phyloP scores from a whole-genome alignment of 2,329 filamentous ascomycete genomes.

The Fusarium penzigii region DNA sequence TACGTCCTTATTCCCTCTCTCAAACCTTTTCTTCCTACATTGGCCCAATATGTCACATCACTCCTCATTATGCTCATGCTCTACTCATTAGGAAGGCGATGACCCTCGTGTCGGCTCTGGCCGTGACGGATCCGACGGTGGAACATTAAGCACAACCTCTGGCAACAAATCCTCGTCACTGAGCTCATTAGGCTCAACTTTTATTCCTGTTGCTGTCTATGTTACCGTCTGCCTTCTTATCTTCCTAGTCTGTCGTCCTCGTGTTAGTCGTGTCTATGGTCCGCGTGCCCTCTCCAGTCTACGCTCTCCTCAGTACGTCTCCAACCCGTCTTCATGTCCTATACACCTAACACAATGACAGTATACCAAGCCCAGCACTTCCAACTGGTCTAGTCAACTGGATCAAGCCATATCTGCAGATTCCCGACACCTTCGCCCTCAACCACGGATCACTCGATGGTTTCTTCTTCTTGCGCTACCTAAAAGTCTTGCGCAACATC shows the following conservation, averaged over 20 bases:
- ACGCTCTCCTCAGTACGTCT: slow-evolving; percentile 43
- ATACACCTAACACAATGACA: slow-evolving; percentile 28
- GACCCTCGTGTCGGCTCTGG: slow-evolving; percentile 39
- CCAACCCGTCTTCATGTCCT: not conserved
- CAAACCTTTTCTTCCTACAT: not conserved
- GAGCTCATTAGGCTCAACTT: slow-evolving; percentile 47
- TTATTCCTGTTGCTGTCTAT: slow-evolving; percentile 55
- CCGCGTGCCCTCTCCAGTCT: slow-evolving; percentile 53
- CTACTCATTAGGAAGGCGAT: slow-evolving; percentile 13
- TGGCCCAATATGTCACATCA: not conserved
- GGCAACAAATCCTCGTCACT: slow-evolving; percentile 38
- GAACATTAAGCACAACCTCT: slow-evolving; percentile 36
- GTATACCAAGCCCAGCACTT: slow-evolving; percentile 59
- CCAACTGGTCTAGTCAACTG: slow-evolving; percentile 67
- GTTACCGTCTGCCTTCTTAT: slow-evolving; percentile 50
- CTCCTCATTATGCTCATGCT: not conserved
- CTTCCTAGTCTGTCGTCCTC: slow-evolving; percentile 51
- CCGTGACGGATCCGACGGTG: slow-evolving; percentile 35
- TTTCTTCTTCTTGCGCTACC: slow-evolving; percentile 82
- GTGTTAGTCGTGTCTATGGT: slow-evolving; percentile 53
- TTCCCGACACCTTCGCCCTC: slow-evolving; percentile 76
- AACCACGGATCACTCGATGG: slow-evolving; percentile 91
- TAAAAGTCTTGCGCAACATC: slow-evolving; percentile 71
- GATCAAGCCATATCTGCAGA: slow-evolving; percentile 66
- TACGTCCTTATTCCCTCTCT: slow-evolving; percentile 3